These are phyloP conservation scores for Porodaedalea pini DNA, from an alignment of 1,284 basidiomycete genomes.

Conservation along the genomic window DNA sequence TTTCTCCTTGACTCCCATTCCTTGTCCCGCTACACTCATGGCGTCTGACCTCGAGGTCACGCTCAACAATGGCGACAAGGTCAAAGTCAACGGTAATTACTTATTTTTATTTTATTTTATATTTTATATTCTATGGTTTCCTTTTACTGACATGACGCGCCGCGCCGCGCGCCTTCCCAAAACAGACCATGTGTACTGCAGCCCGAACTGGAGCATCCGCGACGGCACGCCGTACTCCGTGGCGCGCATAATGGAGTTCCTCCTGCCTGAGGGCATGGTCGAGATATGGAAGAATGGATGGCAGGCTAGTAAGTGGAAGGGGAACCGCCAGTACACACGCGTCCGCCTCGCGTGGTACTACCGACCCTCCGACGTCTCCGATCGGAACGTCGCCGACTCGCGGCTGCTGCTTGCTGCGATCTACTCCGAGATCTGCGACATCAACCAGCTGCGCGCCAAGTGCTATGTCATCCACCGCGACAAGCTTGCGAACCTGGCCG, in stretches of 20 bases:
- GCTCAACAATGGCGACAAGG: conserved; percentile 75
- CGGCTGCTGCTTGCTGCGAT: conserved; percentile 91
- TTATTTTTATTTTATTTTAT: conserved; percentile 19
- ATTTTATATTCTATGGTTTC: conserved; percentile 23
- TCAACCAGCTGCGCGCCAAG: conserved; percentile 85
- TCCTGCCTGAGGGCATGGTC: conserved; percentile 63
- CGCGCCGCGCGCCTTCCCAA: conserved; percentile 32
- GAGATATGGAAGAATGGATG: conserved; percentile 30
- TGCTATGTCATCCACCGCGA: conserved; percentile 93
- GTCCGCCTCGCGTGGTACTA: conserved; percentile 93
- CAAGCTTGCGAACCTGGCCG: conserved; percentile 87
- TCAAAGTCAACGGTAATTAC: conserved; percentile 75
- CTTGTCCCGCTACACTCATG: not conserved
- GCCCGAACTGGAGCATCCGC: conserved; percentile 84
- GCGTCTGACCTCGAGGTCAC: conserved; percentile 24
- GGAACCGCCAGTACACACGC: conserved; percentile 58
- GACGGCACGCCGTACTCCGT: conserved; percentile 93
- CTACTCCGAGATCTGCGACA: conserved; percentile 91
- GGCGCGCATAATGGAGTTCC: conserved; percentile 94
- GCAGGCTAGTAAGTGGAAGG: conserved; percentile 29
- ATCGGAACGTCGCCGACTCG: conserved; percentile 81
- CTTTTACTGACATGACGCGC: conserved; percentile 22
- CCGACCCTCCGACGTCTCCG: conserved; percentile 84
- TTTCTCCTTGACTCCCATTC: not conserved
- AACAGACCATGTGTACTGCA: conserved; percentile 93